phyloP scores from a whole-genome alignment of 495 filamentous ascomycete genomes.

The Aspergillus steynii region DNA sequence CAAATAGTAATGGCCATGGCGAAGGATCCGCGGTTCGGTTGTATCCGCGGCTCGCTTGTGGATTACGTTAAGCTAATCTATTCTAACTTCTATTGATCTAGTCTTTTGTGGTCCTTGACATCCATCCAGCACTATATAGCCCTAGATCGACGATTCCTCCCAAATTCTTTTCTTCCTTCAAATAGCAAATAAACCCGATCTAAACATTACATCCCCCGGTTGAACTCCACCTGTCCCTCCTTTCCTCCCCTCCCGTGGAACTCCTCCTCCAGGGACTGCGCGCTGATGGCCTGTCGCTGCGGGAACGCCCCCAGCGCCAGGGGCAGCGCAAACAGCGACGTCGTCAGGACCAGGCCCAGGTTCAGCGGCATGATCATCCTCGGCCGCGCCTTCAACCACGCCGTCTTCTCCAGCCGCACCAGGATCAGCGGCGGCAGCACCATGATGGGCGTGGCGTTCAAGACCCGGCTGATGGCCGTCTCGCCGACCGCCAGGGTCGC shows the following conservation, averaged over 20 bases:
- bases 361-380: constrained; percentile 75
- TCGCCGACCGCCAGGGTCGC: constrained; percentile 87
- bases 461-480: constrained; percentile 82
- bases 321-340: constrained; percentile 77
- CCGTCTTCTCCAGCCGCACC: constrained; percentile 59
- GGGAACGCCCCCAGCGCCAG: constrained; percentile 90
- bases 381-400: constrained; percentile 72
- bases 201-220: constrained; percentile 69
- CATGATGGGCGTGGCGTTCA: constrained; percentile 97
- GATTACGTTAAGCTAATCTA: too few relatives aligned
- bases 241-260: constrained; percentile 73
- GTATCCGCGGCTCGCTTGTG: too few relatives aligned
- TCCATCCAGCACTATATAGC: too few relatives aligned
- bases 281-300: constrained; percentile 77
- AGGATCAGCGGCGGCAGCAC: constrained; percentile 85
- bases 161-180: too few relatives aligned
- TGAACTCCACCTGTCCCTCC: constrained; percentile 80
- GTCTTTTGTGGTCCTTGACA: too few relatives aligned
- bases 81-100: too few relatives aligned
- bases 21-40: too few relatives aligned
- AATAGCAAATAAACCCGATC: too few relatives aligned
- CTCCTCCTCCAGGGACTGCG: constrained; percentile 72
- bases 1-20: too few relatives aligned
- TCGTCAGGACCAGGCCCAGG: constrained; percentile 75
- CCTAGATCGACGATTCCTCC: too few relatives aligned